Evolutionary conservation across 1,139 yeast genomes (phyloP).

Genomic region (Geotrichum europaeum): DNA sequence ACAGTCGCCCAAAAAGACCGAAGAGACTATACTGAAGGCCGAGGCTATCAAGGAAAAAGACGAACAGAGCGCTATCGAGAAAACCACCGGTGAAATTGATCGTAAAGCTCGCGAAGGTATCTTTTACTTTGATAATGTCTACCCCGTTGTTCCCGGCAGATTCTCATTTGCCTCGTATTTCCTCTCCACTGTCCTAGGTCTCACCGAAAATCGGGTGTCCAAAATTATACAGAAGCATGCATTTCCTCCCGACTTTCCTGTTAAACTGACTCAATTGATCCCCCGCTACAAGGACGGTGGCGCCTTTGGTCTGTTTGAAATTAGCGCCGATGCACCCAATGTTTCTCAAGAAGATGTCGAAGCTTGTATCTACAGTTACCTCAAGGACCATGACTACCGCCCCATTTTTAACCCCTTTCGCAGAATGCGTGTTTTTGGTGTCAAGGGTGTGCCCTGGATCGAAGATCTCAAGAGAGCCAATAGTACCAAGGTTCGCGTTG

Average conservation of each 20-base stretch:
- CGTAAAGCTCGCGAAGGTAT: slow-evolving; percentile 49
- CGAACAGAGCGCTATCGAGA: slow-evolving; percentile 44
- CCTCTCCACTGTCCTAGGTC: slow-evolving; percentile 9
- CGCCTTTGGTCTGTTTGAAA: slow-evolving; percentile 69
- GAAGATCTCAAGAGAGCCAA: slow-evolving; percentile 83
- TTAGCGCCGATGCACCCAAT: slow-evolving; percentile 20
- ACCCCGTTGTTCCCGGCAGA: slow-evolving; percentile 28
- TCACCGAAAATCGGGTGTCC: slow-evolving; percentile 32
- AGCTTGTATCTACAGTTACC: slow-evolving; percentile 24
- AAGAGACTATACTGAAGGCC: slow-evolving; percentile 13
- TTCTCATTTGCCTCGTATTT: slow-evolving; percentile 34
- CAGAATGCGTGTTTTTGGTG: slow-evolving; percentile 55
- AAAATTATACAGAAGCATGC: slow-evolving; percentile 37
- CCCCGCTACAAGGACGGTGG: slow-evolving; percentile 90
- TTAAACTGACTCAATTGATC: slow-evolving; percentile 44
- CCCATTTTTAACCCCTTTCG: slow-evolving; percentile 30
- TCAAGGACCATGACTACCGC: slow-evolving; percentile 19
- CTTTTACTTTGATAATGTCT: slow-evolving; percentile 33
- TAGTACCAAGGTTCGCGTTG: slow-evolving; percentile 53
- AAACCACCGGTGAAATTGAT: slow-evolving; percentile 52
- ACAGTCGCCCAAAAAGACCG: neutral
- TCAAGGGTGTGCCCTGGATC: slow-evolving; percentile 92
- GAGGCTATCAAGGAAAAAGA: slow-evolving; percentile 37
- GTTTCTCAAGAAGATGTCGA: slow-evolving; percentile 25
- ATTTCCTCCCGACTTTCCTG: slow-evolving; percentile 40